These are phyloP conservation scores for Tulasnella sp. DNA, from an alignment of 768 basidiomycete species.

Conservation along the genomic window DNA sequence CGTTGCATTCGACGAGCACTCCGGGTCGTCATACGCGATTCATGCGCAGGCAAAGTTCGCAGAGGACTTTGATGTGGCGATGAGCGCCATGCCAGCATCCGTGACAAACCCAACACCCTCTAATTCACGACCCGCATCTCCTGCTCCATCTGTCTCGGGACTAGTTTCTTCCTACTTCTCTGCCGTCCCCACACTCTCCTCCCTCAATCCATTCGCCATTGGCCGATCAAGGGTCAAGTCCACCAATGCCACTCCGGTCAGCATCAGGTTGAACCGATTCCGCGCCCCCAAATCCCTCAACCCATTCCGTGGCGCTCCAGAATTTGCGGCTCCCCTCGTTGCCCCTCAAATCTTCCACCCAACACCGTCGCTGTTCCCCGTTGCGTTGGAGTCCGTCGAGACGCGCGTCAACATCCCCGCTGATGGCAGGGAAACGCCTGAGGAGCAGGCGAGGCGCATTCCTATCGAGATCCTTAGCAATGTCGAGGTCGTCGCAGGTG, in stretches of 20 bases:
- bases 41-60: constrained; percentile 55
- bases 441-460: constrained; percentile 27
- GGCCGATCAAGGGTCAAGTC: constrained; percentile 39
- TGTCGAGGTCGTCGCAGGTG: constrained; percentile 52
- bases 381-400: constrained; percentile 38
- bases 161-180: neutral
- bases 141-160: neutral
- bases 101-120: neutral
- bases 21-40: constrained; percentile 55
- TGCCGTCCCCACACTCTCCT: neutral
- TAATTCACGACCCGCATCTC: neutral
- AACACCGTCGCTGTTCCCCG: constrained; percentile 26
- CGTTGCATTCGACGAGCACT: constrained; percentile 23
- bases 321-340: constrained; percentile 3
- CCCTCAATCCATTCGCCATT: constrained; percentile 34
- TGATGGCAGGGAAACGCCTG: neutral
- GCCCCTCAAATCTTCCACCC: constrained; percentile 17
- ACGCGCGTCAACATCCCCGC: constrained; percentile 20
- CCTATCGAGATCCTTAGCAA: constrained; percentile 47
- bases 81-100: constrained; percentile 18
- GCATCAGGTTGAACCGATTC: constrained; percentile 42
- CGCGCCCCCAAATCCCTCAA: constrained; percentile 11
- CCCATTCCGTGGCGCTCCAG: constrained; percentile 10
- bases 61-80: constrained; percentile 34
- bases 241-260: constrained; percentile 32